Evolutionary conservation across 1,139 yeast genomes (phyloP).

Genomic region (Pichia sp.): DNA sequence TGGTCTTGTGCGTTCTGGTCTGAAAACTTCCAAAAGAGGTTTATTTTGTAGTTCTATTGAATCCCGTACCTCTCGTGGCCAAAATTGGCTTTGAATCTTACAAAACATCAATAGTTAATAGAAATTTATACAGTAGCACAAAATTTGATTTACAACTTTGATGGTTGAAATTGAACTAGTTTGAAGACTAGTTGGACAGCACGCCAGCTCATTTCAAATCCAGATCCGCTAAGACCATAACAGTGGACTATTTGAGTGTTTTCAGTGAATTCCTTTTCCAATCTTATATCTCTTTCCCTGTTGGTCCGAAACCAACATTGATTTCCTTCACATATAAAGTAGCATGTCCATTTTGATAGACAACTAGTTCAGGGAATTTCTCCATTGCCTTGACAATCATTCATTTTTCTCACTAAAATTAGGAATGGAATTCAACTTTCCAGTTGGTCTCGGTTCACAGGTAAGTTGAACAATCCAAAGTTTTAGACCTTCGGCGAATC

Average conservation of each 20-base stretch:
- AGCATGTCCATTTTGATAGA: constrained; percentile 27
- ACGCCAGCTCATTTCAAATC: constrained; percentile 68
- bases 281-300: constrained; percentile 54
- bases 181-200: constrained; percentile 43
- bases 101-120: too few relatives aligned
- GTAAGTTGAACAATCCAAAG: constrained; percentile 49
- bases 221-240: constrained; percentile 74
- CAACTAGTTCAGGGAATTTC: constrained; percentile 53
- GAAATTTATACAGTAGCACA: too few relatives aligned
- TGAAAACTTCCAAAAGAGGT: constrained; percentile 26
- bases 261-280: constrained; percentile 38
- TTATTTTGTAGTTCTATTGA: constrained; percentile 19
- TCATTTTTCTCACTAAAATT: constrained; percentile 45
- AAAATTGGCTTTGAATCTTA: constrained; percentile 11
- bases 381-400: constrained; percentile 42
- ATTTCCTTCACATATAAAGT: constrained; percentile 42
- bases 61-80: constrained; percentile 13
- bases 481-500: constrained; percentile 46
- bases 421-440: constrained; percentile 32
- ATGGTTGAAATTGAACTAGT: constrained; percentile 13
- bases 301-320: constrained; percentile 76
- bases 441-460: constrained; percentile 56
- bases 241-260: constrained; percentile 46
- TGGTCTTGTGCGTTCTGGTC: constrained; percentile 24
- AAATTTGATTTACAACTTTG: constrained; percentile 1